phyloP scores from a whole-genome alignment of 2,329 filamentous ascomycete species.

The Colletotrichum sp. region DNA sequence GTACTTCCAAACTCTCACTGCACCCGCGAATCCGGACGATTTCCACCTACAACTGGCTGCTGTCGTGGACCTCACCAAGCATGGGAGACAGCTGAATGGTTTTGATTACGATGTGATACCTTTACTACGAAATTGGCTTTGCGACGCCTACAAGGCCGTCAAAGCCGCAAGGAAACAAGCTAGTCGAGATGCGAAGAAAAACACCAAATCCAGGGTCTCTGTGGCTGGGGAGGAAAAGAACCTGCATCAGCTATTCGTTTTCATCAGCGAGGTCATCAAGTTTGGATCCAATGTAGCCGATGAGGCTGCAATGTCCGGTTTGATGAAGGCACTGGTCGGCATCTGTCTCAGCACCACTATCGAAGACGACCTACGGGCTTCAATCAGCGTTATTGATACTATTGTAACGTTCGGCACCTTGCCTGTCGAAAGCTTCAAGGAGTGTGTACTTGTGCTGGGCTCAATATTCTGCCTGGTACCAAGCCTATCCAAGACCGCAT shows the following conservation, averaged over 20 bases:
- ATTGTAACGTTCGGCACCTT: slow-evolving; percentile 76
- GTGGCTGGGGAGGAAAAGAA: slow-evolving; percentile 62
- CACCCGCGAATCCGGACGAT: slow-evolving; percentile 62
- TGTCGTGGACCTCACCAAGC: slow-evolving; percentile 64
- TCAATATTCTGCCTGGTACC: slow-evolving; percentile 73
- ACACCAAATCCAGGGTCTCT: slow-evolving; percentile 42
- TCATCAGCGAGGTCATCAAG: slow-evolving; percentile 72
- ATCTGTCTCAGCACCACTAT: slow-evolving; percentile 73
- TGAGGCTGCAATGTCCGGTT: slow-evolving; percentile 62
- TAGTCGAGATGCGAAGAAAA: slow-evolving; percentile 42
- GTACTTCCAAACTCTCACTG: slow-evolving; percentile 67
- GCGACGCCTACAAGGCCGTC: slow-evolving; percentile 58
- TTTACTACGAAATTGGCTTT: slow-evolving; percentile 65
- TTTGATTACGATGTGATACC: slow-evolving; percentile 73
- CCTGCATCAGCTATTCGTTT: slow-evolving; percentile 67
- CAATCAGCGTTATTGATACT: slow-evolving; percentile 71
- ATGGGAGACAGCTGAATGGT: slow-evolving; percentile 66
- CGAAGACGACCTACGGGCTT: slow-evolving; percentile 68
- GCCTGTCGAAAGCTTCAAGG: slow-evolving; percentile 64
- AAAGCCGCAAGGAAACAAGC: slow-evolving; percentile 55
- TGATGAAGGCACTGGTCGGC: slow-evolving; percentile 67
- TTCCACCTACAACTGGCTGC: slow-evolving; percentile 71
- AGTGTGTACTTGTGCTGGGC: slow-evolving; percentile 73
- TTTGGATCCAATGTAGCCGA: slow-evolving; percentile 75
- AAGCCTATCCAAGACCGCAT: slow-evolving; percentile 65